phyloP scores from a whole-genome alignment of 2,329 filamentous ascomycete species.

The Fusarium sp. region DNA sequence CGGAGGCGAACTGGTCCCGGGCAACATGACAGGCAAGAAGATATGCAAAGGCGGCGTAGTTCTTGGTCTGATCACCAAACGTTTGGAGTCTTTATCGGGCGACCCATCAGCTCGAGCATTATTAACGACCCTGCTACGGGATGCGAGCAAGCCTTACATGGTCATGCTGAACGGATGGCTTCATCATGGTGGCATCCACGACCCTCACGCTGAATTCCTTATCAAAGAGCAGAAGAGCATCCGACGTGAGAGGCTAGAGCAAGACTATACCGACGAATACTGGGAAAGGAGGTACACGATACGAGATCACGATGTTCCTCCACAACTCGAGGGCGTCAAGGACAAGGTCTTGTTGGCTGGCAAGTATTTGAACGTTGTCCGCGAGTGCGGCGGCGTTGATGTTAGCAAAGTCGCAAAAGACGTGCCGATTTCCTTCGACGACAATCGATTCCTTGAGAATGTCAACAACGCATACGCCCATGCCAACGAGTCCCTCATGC shows the following conservation, averaged over 20 bases:
- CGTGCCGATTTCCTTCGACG: slow-evolving; percentile 92
- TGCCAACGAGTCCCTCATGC: slow-evolving; percentile 92
- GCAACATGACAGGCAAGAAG: slow-evolving; percentile 85
- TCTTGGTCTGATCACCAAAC: slow-evolving; percentile 85
- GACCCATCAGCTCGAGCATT: slow-evolving; percentile 88
- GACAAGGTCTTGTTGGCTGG: slow-evolving; percentile 95
- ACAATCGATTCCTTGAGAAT: slow-evolving; percentile 91
- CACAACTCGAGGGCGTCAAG: slow-evolving; percentile 89
- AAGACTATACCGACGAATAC: slow-evolving; percentile 98
- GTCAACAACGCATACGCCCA: slow-evolving; percentile 95
- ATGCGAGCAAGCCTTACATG: slow-evolving; percentile 96
- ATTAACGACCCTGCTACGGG: slow-evolving; percentile 82
- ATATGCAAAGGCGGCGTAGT: slow-evolving; percentile 97
- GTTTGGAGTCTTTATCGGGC: slow-evolving; percentile 89
- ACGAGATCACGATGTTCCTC: slow-evolving; percentile 88
- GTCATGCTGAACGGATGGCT: slow-evolving; percentile 98
- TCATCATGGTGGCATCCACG: slow-evolving; percentile 93
- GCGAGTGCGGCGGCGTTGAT: slow-evolving; percentile 96
- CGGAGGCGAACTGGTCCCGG: slow-evolving; percentile 82
- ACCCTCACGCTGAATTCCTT: slow-evolving; percentile 92
- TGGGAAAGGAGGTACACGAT: slow-evolving; percentile 99
- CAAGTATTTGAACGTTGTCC: slow-evolving; percentile 97
- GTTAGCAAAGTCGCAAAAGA: slow-evolving; percentile 88
- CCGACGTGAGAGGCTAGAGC: slow-evolving; percentile 85
- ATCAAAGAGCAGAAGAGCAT: slow-evolving; percentile 98